phyloP scores from a whole-genome alignment of 345 rosid species.

The Syzygium grande region DNA sequence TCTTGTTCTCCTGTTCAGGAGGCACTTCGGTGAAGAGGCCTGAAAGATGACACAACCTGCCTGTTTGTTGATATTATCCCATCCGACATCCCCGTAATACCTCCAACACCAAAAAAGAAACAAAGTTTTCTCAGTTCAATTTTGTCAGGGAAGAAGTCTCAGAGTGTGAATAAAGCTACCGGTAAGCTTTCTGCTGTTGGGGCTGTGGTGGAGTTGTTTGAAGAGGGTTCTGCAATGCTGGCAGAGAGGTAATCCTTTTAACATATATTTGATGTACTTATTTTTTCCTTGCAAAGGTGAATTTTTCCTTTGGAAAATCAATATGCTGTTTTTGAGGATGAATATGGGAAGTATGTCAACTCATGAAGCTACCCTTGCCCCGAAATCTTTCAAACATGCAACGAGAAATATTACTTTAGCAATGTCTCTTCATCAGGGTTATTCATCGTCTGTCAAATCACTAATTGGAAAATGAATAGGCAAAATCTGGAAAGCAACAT shows the following conservation, averaged over 20 bases:
- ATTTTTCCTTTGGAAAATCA: neutral
- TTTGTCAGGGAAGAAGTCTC: slow-evolving; percentile 52
- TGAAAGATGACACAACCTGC: slow-evolving; percentile 99
- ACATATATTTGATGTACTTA: neutral
- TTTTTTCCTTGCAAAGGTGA: neutral
- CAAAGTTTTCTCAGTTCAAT: slow-evolving; percentile 49
- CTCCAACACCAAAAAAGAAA: slow-evolving; percentile 58
- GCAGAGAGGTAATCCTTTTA: slow-evolving; percentile 60
- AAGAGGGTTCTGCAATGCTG: slow-evolving; percentile 98
- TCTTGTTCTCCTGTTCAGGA: slow-evolving; percentile 34
- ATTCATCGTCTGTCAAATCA: neutral
- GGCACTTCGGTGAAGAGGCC: slow-evolving; percentile 85
- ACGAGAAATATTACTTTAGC: neutral
- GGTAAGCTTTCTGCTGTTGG: slow-evolving; percentile 83
- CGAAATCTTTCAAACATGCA: neutral
- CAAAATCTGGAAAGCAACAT: neutral
- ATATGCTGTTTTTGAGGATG: neutral
- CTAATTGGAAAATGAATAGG: neutral
- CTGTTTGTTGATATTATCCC: slow-evolving; percentile 96
- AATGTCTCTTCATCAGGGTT: neutral
- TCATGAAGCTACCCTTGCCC: neutral
- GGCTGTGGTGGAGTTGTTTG: slow-evolving; percentile 91
- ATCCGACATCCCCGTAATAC: slow-evolving; percentile 56
- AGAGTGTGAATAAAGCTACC: slow-evolving; percentile 42
- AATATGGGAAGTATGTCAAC: neutral